Percentiles rank a stretch among this genome's conserved stretches.
These are phyloP conservation scores for Pseudozyma sp. DNA, from an alignment of 1,284 basidiomycete genomes.

Conservation along the genomic window DNA sequence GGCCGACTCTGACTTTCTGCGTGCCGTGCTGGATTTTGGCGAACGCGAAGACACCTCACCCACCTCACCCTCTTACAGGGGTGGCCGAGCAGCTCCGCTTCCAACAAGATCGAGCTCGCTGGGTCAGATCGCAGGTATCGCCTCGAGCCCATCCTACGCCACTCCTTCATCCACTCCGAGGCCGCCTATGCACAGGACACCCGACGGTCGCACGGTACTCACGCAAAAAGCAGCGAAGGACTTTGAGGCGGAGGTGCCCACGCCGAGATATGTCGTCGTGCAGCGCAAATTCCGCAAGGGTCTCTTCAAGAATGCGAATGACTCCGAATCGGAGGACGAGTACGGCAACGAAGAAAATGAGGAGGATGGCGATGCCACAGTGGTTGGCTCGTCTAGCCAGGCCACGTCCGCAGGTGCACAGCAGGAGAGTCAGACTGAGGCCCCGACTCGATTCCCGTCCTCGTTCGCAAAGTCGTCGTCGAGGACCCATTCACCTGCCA, in stretches of 20 bases:
- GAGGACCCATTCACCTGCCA: conserved; percentile 18
- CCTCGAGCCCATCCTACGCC: conserved; percentile 5
- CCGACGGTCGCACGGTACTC: conserved; percentile 33
- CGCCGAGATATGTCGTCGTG: conserved; percentile 13
- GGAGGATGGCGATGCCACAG: conserved; percentile 1
- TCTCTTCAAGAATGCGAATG: conserved; percentile 27
- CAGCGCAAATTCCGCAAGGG: conserved; percentile 33
- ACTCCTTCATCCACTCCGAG: background rate
- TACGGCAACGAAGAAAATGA: conserved; percentile 46
- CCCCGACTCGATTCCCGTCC: conserved; percentile 23
- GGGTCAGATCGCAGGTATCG: conserved; percentile 18
- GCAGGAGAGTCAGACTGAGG: background rate
- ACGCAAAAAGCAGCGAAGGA: conserved; percentile 29
- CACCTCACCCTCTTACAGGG: conserved; percentile 21
- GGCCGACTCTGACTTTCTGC: conserved; percentile 52
- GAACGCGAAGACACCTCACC: conserved; percentile 13
- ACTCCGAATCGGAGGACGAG: conserved; percentile 57
- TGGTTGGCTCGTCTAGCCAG: background rate
- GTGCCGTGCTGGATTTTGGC: conserved; percentile 54
- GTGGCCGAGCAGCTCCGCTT: conserved; percentile 34
- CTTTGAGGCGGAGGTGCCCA: conserved; percentile 16
- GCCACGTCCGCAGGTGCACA: background rate
- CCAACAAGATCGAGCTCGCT: conserved; percentile 36
- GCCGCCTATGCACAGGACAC: conserved; percentile 16
- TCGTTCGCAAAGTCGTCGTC: conserved; percentile 25